Percentiles rank a stretch among this genome's conserved stretches.
These are phyloP conservation scores for Sporobolomyces phaffii DNA, from an alignment of 768 basidiomycete genomes.

Conservation along the genomic window DNA sequence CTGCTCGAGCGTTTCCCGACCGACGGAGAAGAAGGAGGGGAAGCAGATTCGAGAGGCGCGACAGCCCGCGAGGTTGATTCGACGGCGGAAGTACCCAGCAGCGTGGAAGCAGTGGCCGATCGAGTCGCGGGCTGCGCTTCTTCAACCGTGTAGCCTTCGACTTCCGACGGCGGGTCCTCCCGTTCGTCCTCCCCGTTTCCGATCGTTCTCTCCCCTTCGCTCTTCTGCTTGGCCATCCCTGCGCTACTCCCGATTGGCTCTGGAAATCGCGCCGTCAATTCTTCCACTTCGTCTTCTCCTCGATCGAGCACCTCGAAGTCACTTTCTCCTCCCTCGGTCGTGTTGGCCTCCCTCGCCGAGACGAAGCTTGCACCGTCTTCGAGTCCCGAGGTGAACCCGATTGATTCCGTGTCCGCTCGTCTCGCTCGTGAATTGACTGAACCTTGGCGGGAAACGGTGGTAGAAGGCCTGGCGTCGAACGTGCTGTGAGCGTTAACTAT, in stretches of 20 bases:
- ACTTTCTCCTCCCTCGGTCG: slow-evolving; percentile 5
- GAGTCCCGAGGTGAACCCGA: slow-evolving; percentile 14
- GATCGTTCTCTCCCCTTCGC: slow-evolving; percentile 1
- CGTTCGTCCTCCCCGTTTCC: neutral
- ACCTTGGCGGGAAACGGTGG: neutral
- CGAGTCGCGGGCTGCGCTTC: neutral
- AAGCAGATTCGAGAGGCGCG: neutral
- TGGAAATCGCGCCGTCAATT: neutral
- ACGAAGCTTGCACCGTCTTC: slow-evolving; percentile 14
- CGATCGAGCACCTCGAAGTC: neutral
- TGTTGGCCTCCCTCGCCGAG: neutral
- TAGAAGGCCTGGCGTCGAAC: neutral
- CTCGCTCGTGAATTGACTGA: neutral
- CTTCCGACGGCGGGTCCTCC: neutral
- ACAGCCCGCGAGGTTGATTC: neutral
- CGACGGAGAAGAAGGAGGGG: neutral
- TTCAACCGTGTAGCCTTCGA: slow-evolving; percentile 22
- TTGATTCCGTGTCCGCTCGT: slow-evolving; percentile 6
- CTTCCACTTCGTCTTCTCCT: neutral
- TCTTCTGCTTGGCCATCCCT: neutral
- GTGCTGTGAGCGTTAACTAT: neutral
- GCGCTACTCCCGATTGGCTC: neutral
- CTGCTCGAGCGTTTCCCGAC: neutral
- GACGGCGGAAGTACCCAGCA: neutral
- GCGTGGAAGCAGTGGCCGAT: neutral